Conservation (phyloP, 768 basidiomycete species). For the Leccinum longicurvipes region DNA sequence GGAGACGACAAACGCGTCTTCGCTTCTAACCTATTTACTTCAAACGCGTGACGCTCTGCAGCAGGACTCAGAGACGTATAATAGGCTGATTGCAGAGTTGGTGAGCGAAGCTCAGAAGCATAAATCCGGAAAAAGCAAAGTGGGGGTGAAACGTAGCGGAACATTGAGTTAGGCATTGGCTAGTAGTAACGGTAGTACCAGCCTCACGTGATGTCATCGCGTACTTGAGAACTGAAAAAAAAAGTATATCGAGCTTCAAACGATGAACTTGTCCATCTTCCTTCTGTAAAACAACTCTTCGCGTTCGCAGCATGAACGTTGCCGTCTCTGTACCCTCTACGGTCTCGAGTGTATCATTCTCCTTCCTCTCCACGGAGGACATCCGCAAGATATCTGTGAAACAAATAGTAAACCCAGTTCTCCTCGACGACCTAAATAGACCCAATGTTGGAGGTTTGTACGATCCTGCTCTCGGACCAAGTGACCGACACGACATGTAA, state of each 20-base stretch:
- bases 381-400: constrained; percentile 95
- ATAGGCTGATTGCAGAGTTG: constrained; percentile 85
- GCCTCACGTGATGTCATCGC: constrained; percentile 15
- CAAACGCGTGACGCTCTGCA: constrained; percentile 79
- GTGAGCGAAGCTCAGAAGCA: constrained; percentile 90
- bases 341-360: constrained; percentile 84
- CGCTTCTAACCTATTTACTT: constrained; percentile 74
- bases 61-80: constrained; percentile 87
- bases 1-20: constrained; percentile 74
- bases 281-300: background rate
- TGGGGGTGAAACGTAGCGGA: constrained; percentile 47
- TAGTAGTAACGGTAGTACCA: no score
- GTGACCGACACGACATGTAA: constrained; percentile 85
- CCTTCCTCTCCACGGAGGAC: constrained; percentile 85
- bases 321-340: constrained; percentile 83
- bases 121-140: constrained; percentile 59
- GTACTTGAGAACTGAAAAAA: constrained; percentile 10
- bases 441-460: constrained; percentile 93
- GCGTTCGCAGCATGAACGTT: constrained; percentile 79
- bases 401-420: constrained; percentile 88
- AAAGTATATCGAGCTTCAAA: constrained; percentile 13
- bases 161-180: constrained; percentile 33
- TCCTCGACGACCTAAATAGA: constrained; percentile 90
- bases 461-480: constrained; percentile 92
- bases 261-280: background rate